Base-by-base conservation (phyloP, 139 green algal genomes). In the Chlamydomonas sp. region DNA sequence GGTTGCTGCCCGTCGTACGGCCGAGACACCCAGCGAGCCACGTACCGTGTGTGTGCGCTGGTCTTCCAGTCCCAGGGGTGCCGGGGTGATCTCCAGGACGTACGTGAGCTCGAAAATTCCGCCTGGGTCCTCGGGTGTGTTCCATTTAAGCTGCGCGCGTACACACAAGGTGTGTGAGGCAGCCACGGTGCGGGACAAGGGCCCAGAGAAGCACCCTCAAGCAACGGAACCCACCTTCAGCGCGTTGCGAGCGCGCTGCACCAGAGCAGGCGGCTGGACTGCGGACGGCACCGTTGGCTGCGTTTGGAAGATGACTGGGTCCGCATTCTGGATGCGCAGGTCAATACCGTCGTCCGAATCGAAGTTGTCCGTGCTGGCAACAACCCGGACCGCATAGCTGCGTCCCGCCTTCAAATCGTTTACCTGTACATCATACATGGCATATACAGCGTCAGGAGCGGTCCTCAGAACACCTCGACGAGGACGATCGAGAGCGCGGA, bases 141-240 rank as follows among this genome's bases (percentile, higher is more conserved):
- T 79, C 93, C 94, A 97, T 79, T 96, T 95, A 57, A 97, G 87
- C 93, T 97, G 90, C 91, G 87, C 15, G 68, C 6, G 2, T 18
- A 14, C 66, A 71, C 66, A 14, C 10, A 71, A 14, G 10, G 10
- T 71, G 10, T 71, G 12, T 71, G 66, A 10, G 64, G 75, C n/a
- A 63, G 10, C 18, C 49, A 49, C n/a, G 12, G 18, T 57, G 12
- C 62, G 12, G 4, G 75, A 20, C 31, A 78, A 12, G 6, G n/a
- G 4, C 14, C 12, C 17, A 61, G 14, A n/a, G 14, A n/a, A 17
- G 63, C 18, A 31, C 8, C 4, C 4, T 3, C 74, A 5, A 57
- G n/a, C 67, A 12, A 31, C 5, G 5, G 2, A 63, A 83, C 85
- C 14, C 72, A 94, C 94, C 94, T 93, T 95, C 6, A 96, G 86